Percentiles rank a stretch among this genome's conserved stretches.
phyloP scores from a whole-genome alignment of 2,329 filamentous ascomycete genomes.

The Aphanoascus verrucosus region DNA sequence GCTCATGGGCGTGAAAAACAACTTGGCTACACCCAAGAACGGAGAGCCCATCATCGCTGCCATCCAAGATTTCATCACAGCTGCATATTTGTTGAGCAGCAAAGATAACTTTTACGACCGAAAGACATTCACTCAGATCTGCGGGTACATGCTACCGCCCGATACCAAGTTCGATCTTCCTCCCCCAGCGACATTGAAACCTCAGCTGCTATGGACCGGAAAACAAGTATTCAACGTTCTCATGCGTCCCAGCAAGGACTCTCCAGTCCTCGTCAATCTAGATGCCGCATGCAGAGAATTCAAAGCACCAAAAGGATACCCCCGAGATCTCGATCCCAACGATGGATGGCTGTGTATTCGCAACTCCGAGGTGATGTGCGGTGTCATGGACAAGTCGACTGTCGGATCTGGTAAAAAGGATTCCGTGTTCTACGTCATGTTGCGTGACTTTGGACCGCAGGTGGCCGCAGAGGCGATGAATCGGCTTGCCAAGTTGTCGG shows the following conservation, averaged over 20 bases:
- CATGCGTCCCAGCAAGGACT: slow-evolving; percentile 78
- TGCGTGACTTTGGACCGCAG: slow-evolving; percentile 86
- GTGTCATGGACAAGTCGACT: slow-evolving; percentile 93
- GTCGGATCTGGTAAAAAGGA: slow-evolving; percentile 97
- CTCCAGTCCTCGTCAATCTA: slow-evolving; percentile 74
- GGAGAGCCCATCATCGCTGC: slow-evolving; percentile 96
- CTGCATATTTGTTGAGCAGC: slow-evolving; percentile 77
- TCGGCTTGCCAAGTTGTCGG: slow-evolving; percentile 77
- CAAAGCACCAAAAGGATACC: slow-evolving; percentile 31
- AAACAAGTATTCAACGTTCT: slow-evolving; percentile 93
- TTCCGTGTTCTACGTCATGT: slow-evolving; percentile 91
- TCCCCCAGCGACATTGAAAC: slow-evolving; percentile 75
- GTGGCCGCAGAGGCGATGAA: slow-evolving; percentile 89
- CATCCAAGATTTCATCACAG: slow-evolving; percentile 99
- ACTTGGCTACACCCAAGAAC: slow-evolving; percentile 90
- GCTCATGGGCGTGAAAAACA: slow-evolving; percentile 96
- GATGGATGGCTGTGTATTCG: slow-evolving; percentile 87
- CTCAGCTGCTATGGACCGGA: slow-evolving; percentile 82
- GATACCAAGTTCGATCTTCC: slow-evolving; percentile 71
- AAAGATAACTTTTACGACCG: slow-evolving; percentile 91
- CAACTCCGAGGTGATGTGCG: slow-evolving; percentile 96
- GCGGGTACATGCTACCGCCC: slow-evolving; percentile 85
- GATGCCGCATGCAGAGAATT: slow-evolving; percentile 84
- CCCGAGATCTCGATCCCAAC: slow-evolving; percentile 61
- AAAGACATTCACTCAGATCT: slow-evolving; percentile 77